These are phyloP conservation scores for Sphagnum fallax DNA, from an alignment of 228 moss, liverwort and hornwort species.

Conservation along the genomic window DNA sequence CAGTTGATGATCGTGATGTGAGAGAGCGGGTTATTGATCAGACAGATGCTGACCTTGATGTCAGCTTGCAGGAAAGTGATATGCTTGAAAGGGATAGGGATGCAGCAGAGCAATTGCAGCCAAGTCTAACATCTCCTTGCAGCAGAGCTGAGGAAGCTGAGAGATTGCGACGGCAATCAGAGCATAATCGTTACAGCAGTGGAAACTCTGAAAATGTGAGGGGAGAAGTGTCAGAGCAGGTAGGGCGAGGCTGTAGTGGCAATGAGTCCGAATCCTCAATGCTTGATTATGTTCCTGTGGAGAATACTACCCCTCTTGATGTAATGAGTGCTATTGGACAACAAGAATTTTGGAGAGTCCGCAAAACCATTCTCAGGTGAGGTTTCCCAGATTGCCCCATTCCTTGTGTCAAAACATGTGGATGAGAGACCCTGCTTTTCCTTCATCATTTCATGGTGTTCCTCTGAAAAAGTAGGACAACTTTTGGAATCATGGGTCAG, in stretches of 20 bases:
- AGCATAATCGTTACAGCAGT: constrained; percentile 23
- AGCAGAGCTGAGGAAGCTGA: constrained; percentile 20
- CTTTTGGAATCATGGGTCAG: too few species aligned
- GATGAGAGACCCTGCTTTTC: not conserved
- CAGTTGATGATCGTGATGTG: constrained; percentile 21
- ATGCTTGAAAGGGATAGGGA: constrained; percentile 5
- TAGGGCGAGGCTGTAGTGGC: constrained; percentile 42
- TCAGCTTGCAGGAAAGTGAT: not conserved
- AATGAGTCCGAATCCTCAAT: constrained; percentile 56
- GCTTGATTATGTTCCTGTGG: constrained; percentile 14
- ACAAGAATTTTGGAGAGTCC: constrained; percentile 79
- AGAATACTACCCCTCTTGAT: constrained; percentile 42
- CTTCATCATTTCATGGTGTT: too few species aligned
- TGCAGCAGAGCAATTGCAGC: constrained; percentile 12
- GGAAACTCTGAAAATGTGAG: constrained; percentile 24
- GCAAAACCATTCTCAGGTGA: constrained; percentile 67
- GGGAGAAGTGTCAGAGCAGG: constrained; percentile 39
- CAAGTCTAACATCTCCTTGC: constrained; percentile 13
- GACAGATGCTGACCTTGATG: not conserved
- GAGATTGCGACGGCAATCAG: constrained; percentile 15
- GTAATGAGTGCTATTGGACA: constrained; percentile 62
- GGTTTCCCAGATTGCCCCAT: not conserved
- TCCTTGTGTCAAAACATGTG: not conserved
- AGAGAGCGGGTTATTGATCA: constrained; percentile 3
- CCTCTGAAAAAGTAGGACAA: too few species aligned